Percentiles rank a stretch among this genome's conserved stretches.
Conservation (phyloP, 2,329 filamentous ascomycete genomes). For the Amauroascus niger region DNA sequence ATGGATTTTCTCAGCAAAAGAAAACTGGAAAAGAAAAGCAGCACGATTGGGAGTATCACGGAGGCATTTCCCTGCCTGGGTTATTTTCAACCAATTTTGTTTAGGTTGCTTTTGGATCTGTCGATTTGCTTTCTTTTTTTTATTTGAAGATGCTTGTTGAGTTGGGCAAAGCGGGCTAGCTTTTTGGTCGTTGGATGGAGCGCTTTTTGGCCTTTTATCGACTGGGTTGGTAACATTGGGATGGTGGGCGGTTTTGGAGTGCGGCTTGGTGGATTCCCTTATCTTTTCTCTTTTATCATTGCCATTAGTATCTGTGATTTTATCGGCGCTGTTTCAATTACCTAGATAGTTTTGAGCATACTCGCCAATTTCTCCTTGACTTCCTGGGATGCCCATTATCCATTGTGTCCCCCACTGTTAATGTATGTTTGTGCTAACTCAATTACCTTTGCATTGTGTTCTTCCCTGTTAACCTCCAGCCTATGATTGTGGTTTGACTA, state of each 20-base stretch:
- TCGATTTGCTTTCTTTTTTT: constrained; percentile 13
- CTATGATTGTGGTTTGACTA: neutral
- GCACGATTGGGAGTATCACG: constrained; percentile 15
- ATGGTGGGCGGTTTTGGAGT: constrained; percentile 17
- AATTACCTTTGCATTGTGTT: neutral
- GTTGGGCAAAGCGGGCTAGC: constrained; percentile 16
- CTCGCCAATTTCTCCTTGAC: neutral
- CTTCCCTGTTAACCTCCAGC: neutral
- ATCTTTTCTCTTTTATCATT: neutral
- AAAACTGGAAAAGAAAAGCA: constrained; percentile 13
- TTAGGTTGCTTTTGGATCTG: constrained; percentile 12
- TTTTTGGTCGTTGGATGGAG: constrained; percentile 18
- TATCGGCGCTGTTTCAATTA: constrained; percentile 1
- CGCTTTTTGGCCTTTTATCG: constrained; percentile 18
- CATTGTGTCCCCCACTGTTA: neutral
- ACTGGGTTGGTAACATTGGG: constrained; percentile 17
- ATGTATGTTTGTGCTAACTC: neutral
- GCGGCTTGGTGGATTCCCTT: constrained; percentile 16
- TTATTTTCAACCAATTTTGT: constrained; percentile 10
- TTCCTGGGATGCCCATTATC: neutral
- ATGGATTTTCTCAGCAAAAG: constrained; percentile 3
- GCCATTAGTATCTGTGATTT: neutral
- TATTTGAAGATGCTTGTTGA: constrained; percentile 11
- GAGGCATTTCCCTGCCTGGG: constrained; percentile 12
- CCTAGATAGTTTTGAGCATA: neutral